These are phyloP conservation scores for Nicotiana tomentosiformis DNA, from an alignment of 257 asterid genomes.

Conservation along the genomic window DNA sequence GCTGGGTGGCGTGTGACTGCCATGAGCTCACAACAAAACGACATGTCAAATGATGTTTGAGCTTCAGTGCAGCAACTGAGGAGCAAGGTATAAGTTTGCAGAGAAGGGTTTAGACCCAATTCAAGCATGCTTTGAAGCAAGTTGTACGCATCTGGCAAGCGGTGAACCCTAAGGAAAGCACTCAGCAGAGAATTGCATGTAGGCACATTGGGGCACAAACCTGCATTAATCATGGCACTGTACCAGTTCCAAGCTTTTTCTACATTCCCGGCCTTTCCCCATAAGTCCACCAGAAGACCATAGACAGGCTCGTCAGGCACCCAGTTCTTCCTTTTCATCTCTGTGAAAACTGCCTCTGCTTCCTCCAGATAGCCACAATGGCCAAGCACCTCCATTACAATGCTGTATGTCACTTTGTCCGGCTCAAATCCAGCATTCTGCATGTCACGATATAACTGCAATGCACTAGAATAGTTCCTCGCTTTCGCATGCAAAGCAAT, in stretches of 20 bases:
- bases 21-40: slow-evolving; percentile 75
- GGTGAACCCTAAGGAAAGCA: slow-evolving; percentile 88
- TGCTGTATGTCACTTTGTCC: slow-evolving; percentile 90
- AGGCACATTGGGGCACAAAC: slow-evolving; percentile 84
- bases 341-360: slow-evolving; percentile 78
- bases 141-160: slow-evolving; percentile 66
- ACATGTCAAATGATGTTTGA: slow-evolving; percentile 62
- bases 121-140: slow-evolving; percentile 75
- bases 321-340: slow-evolving; percentile 89
- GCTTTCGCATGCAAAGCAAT: slow-evolving; percentile 93
- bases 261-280: slow-evolving; percentile 88
- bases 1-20: slow-evolving; percentile 81
- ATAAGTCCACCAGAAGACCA: slow-evolving; percentile 85
- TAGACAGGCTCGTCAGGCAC: slow-evolving; percentile 97
- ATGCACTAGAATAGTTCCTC: slow-evolving; percentile 69
- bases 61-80: slow-evolving; percentile 93
- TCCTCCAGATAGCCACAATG: slow-evolving; percentile 90
- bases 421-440: slow-evolving; percentile 90
- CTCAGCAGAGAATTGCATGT: slow-evolving; percentile 91
- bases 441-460: slow-evolving; percentile 86
- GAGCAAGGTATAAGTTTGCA: slow-evolving; percentile 87
- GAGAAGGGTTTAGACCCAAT: slow-evolving; percentile 71
- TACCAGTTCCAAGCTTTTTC: slow-evolving; percentile 96
- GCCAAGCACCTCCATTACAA: slow-evolving; percentile 96
- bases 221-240: slow-evolving; percentile 70